Evolutionary conservation across 176 grass and related monocot species (phyloP).

Genomic region (Stipa capillata): DNA sequence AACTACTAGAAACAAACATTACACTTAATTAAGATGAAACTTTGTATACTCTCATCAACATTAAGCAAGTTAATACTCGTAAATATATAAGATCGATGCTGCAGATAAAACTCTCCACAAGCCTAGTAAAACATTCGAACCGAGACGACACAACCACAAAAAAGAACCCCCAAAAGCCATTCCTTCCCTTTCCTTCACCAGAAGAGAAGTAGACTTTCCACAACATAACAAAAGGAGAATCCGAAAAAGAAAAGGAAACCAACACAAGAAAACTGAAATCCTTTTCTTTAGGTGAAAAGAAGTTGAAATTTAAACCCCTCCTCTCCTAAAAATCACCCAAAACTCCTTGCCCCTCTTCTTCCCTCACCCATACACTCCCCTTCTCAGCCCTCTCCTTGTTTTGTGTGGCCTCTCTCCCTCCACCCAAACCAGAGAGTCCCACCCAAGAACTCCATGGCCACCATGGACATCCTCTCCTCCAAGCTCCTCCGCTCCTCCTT

Average conservation of each 20-base stretch:
- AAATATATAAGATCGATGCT: too few species aligned
- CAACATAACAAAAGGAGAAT: background rate
- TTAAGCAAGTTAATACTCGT: too few species aligned
- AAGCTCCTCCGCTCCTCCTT: slow-evolving; percentile 41
- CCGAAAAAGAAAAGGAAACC: background rate
- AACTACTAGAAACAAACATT: too few species aligned
- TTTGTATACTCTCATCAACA: too few species aligned
- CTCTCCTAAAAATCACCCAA: background rate
- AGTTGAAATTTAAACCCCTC: background rate
- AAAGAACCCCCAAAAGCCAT: background rate
- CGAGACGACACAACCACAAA: background rate
- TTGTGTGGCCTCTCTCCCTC: slow-evolving; percentile 17
- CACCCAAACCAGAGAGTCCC: slow-evolving; percentile 1
- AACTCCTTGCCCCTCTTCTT: background rate
- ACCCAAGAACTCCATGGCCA: slow-evolving; percentile 1
- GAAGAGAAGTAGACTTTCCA: background rate
- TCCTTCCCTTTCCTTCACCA: too few species aligned
- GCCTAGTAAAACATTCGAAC: background rate
- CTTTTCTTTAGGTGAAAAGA: background rate
- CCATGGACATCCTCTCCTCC: slow-evolving; percentile 47
- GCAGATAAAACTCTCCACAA: too few species aligned
- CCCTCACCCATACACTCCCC: background rate
- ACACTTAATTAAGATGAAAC: too few species aligned
- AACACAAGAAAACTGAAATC: background rate
- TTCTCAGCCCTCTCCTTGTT: background rate